Base-by-base conservation (phyloP, 1,284 basidiomycete species). In the Tetrapyrgos nigripes region DNA sequence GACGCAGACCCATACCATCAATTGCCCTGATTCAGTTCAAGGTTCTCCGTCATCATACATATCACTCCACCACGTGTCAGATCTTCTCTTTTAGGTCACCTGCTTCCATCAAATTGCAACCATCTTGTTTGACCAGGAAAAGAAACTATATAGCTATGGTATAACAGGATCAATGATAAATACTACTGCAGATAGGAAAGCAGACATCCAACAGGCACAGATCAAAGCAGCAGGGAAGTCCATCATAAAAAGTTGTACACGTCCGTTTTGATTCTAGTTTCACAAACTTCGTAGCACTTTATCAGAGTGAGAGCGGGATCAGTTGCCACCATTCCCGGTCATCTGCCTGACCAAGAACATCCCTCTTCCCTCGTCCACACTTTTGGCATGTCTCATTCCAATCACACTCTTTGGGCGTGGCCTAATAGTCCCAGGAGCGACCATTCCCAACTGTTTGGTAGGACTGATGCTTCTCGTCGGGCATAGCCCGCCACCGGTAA, bases 271-370 rank as follows among this genome's bases (percentile, higher is more conserved):
- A 43, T 35, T 26, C 31, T 27, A 44, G 19, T 10, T 43, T 26
- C 35, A 55, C n/a, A 28, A n/a, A 29, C 31, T 28, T 19, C n/a
- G n/a, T 23, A 17, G 14, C 14, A 40, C 31, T 23, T 26, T 21
- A 46, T 43, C 50, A 50, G 26, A 37, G 14, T 17, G n/a, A 19
- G 29, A 24, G 46, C 27, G 14, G n/a, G 19, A 21, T 45, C 23
- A 55, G 9, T 51, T 26, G 17, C 62, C 67, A 31, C 71, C 74
- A 13, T 27, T 33, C 27, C 89, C 90, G 4, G 91, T 92, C 78
- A 92, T 78, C 70, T 92, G 90, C 64, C 81, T 75, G 35, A 88
- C 85, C 53, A 89, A 72, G 68, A 81, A 86, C 83, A 88, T 86
- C 28, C 86, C 87, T 60, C 86, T 75, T 3, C 86, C 86, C 68